Conservation (phyloP, 1,139 yeast species). For the Kodamaea fungicola region DNA sequence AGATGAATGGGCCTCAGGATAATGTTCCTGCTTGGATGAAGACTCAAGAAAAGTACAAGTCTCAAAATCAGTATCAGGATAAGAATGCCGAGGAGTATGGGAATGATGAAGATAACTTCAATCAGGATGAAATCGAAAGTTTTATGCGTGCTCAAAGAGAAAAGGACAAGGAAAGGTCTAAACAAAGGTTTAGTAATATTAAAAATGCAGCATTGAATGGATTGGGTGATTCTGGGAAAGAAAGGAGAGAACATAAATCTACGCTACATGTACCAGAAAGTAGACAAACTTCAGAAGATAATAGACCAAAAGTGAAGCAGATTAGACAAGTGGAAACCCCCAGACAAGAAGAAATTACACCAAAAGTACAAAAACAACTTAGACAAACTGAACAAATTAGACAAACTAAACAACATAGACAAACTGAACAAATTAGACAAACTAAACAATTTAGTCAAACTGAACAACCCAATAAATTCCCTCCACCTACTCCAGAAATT, state of each 20-base stretch:
- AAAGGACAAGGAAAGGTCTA: conserved; percentile 35
- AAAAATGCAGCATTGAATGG: background rate
- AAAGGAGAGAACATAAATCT: too few species aligned
- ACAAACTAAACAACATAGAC: too few species aligned
- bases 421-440: background rate
- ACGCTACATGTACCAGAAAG: too few species aligned
- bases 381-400: too few species aligned
- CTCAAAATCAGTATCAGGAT: conserved; percentile 31
- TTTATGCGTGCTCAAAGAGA: conserved; percentile 38
- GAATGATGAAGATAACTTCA: conserved; percentile 42
- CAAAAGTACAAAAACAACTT: too few species aligned
- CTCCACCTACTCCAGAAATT: conserved; percentile 4
- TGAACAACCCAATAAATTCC: background rate
- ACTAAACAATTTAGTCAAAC: background rate
- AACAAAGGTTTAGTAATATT: conserved; percentile 16
- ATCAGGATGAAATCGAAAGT: conserved; percentile 38
- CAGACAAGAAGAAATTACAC: too few species aligned
- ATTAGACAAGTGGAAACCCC: too few species aligned
- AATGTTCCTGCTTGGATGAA: conserved; percentile 77
- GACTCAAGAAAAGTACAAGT: conserved; percentile 48
- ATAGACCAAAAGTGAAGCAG: background rate
- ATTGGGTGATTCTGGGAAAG: too few species aligned
- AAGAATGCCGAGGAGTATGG: conserved; percentile 25
- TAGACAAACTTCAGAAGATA: background rate
- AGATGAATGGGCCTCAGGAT: conserved; percentile 29